Evolutionary conservation across 345 rosid species (phyloP).

Genomic region (Salix udensis): DNA sequence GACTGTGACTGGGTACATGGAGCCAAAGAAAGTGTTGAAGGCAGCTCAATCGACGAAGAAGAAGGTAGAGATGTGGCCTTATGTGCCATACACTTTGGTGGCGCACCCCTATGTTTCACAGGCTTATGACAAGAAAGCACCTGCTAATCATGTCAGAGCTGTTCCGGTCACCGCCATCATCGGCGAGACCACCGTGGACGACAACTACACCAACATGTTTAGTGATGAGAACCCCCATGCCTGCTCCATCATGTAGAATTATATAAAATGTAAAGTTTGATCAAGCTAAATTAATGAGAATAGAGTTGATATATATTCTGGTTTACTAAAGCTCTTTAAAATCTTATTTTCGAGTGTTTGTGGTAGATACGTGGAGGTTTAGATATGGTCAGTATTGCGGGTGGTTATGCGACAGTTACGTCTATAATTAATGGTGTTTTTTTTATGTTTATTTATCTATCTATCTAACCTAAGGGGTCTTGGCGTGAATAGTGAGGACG

Average conservation of each 20-base stretch:
- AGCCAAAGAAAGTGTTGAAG: conserved; percentile 54
- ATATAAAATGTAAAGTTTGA: not conserved
- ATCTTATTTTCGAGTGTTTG: not conserved
- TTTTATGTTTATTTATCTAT: too few relatives aligned
- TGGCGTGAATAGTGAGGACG: too few relatives aligned
- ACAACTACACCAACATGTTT: conserved; percentile 54
- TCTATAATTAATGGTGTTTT: not conserved
- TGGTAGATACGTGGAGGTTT: not conserved
- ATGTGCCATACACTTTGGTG: conserved; percentile 68
- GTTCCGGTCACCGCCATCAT: conserved; percentile 47
- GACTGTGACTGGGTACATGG: conserved; percentile 63
- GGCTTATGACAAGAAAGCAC: conserved; percentile 93
- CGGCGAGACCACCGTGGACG: conserved; percentile 60
- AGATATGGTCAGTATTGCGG: not conserved
- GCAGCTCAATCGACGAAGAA: conserved; percentile 82
- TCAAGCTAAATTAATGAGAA: not conserved
- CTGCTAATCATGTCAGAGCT: conserved; percentile 62
- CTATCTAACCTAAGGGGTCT: too few relatives aligned
- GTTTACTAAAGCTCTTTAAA: not conserved
- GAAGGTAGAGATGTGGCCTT: conserved; percentile 92
- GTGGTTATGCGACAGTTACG: not conserved
- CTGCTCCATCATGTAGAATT: conserved; percentile 61
- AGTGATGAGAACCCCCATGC: conserved; percentile 85
- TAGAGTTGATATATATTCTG: not conserved
- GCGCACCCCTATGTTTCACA: conserved; percentile 68